These are phyloP conservation scores for Phoma sp. DNA, from an alignment of 2,329 filamentous ascomycete genomes.

Conservation along the genomic window DNA sequence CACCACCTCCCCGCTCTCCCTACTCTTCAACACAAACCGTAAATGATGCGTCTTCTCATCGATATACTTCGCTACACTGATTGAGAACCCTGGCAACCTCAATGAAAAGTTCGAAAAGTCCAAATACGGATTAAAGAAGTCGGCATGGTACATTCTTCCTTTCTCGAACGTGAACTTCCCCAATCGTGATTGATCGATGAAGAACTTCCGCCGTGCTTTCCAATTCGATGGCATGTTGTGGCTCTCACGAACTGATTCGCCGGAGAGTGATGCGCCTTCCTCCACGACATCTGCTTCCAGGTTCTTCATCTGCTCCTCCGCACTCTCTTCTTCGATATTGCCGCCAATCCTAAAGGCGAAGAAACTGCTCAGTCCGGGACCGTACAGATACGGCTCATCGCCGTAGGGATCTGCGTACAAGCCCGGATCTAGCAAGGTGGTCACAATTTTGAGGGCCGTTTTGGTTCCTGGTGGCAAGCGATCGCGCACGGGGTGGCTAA, in stretches of 20 bases:
- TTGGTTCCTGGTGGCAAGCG: slow-evolving; percentile 48
- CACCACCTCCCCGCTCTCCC: slow-evolving; percentile 50
- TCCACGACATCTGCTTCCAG: slow-evolving; percentile 45
- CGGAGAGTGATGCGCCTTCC: slow-evolving; percentile 44
- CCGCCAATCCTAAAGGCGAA: slow-evolving; percentile 45
- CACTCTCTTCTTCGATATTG: slow-evolving; percentile 20
- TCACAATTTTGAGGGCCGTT: slow-evolving; percentile 48
- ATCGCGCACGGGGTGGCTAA: slow-evolving; percentile 46
- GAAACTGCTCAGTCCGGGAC: slow-evolving; percentile 45
- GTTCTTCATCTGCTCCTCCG: slow-evolving; percentile 33
- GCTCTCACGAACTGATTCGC: slow-evolving; percentile 37
- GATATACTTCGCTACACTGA: slow-evolving; percentile 56
- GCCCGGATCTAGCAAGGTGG: slow-evolving; percentile 46
- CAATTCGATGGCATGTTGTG: slow-evolving; percentile 48
- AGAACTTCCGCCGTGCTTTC: slow-evolving; percentile 56
- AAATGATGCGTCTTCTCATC: slow-evolving; percentile 58
- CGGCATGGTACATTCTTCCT: slow-evolving; percentile 53
- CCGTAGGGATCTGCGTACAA: slow-evolving; percentile 48
- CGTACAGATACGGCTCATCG: slow-evolving; percentile 49
- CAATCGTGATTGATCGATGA: slow-evolving; percentile 47
- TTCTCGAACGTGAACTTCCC: slow-evolving; percentile 53
- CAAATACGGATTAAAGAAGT: slow-evolving; percentile 59
- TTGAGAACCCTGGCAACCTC: slow-evolving; percentile 55
- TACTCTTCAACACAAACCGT: slow-evolving; percentile 56
- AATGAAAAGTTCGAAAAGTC: slow-evolving; percentile 57